These are phyloP conservation scores for Ustilago loliicola DNA, from an alignment of 1,284 basidiomycete species.

Conservation along the genomic window DNA sequence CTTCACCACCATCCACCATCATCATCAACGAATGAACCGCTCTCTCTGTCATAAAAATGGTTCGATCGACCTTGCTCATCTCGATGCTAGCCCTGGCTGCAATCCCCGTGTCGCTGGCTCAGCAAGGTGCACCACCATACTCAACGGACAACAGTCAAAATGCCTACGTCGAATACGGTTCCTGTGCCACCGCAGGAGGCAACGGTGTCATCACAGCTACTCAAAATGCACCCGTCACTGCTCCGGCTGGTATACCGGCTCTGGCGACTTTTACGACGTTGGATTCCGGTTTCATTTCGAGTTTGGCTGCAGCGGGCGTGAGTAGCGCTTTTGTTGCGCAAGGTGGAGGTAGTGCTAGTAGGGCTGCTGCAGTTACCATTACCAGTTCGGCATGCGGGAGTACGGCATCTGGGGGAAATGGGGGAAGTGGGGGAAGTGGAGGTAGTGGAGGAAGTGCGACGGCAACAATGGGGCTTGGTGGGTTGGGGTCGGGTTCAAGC, in stretches of 20 bases:
- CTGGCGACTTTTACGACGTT: constrained; percentile 36
- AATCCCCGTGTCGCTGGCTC: not conserved
- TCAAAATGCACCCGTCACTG: constrained; percentile 39
- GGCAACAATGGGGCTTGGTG: not conserved
- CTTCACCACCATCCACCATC: too few species aligned
- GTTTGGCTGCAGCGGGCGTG: constrained; percentile 37
- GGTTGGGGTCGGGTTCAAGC: not conserved
- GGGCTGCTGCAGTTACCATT: not conserved
- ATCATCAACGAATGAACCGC: too few species aligned
- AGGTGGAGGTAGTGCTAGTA: constrained; percentile 17
- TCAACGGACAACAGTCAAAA: constrained; percentile 38
- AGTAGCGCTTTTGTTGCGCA: constrained; percentile 18
- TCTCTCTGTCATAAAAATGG: not conserved
- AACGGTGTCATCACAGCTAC: constrained; percentile 26
- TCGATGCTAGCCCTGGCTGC: not conserved
- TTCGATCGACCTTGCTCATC: not conserved
- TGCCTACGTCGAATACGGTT: constrained; percentile 42
- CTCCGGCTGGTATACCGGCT: constrained; percentile 35
- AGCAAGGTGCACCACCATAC: constrained; percentile 24
- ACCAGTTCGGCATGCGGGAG: constrained; percentile 16
- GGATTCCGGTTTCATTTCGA: constrained; percentile 26
- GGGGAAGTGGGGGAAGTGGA: not conserved
- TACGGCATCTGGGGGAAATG: not conserved
- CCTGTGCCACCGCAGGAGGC: constrained; percentile 29
- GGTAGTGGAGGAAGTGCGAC: not conserved